These are phyloP conservation scores for Suillus subaureus DNA, from an alignment of 768 basidiomycete species.

Conservation along the genomic window DNA sequence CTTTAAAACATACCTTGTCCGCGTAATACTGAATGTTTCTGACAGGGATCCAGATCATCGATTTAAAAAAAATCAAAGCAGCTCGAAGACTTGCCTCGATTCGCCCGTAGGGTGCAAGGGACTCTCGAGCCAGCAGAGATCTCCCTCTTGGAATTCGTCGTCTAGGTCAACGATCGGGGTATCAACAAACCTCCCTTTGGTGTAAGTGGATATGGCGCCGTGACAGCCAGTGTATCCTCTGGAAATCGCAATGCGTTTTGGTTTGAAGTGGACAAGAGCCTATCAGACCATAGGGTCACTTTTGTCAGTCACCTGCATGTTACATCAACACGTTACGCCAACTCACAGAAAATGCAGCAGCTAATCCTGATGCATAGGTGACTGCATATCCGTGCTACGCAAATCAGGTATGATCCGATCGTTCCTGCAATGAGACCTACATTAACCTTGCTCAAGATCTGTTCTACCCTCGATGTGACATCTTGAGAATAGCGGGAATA, in stretches of 20 bases:
- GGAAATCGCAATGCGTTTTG: conserved; percentile 77
- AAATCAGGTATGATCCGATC: conserved; percentile 8
- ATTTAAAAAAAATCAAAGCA: neutral
- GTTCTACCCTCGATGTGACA: conserved; percentile 66
- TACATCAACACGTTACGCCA: neutral
- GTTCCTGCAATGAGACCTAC: conserved; percentile 35
- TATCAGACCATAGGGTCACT: conserved; percentile 24
- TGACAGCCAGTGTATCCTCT: conserved; percentile 81
- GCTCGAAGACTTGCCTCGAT: conserved; percentile 51
- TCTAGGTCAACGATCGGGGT: conserved; percentile 64
- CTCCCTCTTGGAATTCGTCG: conserved; percentile 70
- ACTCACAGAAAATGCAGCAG: conserved; percentile 71
- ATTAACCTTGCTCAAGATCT: conserved; percentile 70
- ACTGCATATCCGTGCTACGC: conserved; percentile 69
- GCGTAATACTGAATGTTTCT: conserved; percentile 83
- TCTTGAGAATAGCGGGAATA: conserved; percentile 79
- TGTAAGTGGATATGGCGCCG: conserved; percentile 63
- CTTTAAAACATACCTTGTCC: conserved; percentile 55
- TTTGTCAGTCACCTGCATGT: neutral
- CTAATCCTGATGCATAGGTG: conserved; percentile 79
- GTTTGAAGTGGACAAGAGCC: conserved; percentile 70
- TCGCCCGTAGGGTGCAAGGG: conserved; percentile 88
- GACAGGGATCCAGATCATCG: conserved; percentile 12
- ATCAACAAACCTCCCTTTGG: conserved; percentile 37
- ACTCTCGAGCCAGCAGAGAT: conserved; percentile 87